Percentiles rank a stretch among this genome's conserved stretches.
These are phyloP conservation scores for Podospora sp. DNA, from an alignment of 495 filamentous ascomycete genomes.

Conservation along the genomic window DNA sequence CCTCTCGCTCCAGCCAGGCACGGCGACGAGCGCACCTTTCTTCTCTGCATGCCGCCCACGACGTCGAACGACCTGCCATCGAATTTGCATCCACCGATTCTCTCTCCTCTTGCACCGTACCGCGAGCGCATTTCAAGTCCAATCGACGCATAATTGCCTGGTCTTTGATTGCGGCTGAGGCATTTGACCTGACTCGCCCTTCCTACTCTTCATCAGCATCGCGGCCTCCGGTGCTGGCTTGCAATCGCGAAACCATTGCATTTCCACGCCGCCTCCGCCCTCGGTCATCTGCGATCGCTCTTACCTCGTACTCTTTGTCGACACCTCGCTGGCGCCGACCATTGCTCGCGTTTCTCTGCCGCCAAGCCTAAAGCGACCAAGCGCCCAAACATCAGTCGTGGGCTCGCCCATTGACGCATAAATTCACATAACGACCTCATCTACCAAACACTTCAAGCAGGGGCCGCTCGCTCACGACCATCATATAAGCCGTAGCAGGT, in stretches of 20 bases:
- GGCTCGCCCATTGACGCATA: conserved; percentile 31
- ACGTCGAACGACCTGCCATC: conserved; percentile 1
- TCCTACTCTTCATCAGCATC: conserved; percentile 16
- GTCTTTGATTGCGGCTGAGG: conserved; percentile 35
- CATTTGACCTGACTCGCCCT: conserved; percentile 35
- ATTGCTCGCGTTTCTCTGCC: conserved; percentile 4
- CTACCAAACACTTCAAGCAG: conserved; percentile 27
- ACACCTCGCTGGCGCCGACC: background rate
- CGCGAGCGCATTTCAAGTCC: conserved; percentile 4
- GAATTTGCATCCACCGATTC: conserved; percentile 2
- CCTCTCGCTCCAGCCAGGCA: conserved; percentile 37
- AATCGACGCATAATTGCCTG: conserved; percentile 14
- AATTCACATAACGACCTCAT: conserved; percentile 33
- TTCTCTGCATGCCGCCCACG: conserved; percentile 16
- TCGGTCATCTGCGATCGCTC: background rate
- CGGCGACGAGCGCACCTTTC: conserved; percentile 29
- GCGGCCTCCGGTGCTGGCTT: conserved; percentile 15
- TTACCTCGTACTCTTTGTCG: background rate
- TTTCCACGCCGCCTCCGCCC: background rate
- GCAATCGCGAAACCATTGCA: conserved; percentile 2
- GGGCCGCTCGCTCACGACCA: conserved; percentile 17
- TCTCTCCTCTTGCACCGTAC: conserved; percentile 3
- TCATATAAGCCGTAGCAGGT: conserved; percentile 11
- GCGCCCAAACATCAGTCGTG: background rate
- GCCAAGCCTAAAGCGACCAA: conserved; percentile 17